Base-by-base conservation (phyloP, 345 rosid species). In the Brassica rapa region DNA sequence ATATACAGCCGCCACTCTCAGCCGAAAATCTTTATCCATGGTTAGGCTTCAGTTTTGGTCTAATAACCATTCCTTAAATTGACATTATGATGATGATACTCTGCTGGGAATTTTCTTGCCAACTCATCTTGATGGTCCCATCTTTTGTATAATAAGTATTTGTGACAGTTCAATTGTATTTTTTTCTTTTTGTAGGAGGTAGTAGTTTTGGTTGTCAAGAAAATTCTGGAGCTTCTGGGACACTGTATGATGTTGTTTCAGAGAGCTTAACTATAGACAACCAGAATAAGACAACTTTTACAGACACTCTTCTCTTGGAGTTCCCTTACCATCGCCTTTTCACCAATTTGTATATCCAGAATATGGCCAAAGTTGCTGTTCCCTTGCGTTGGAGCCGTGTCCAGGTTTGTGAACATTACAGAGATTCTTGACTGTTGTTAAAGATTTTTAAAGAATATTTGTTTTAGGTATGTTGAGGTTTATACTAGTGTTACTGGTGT, bases 361-460 rank as follows among this genome's bases (percentile, higher is more conserved):
- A 93, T 78, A 72, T 57, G 80, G 97, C 97, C 14, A 89, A 92
- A 82, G 99, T 96, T 73, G 82, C 91, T 77, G 98, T 95, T 83
- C 98, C 98, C 59, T 85, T 95, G 88, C 94, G 92, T 61, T 95
- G 99, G 99, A 90, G 99, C 79, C 98, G 99, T 80, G 99, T 93
- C 74, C 99, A 95, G 98, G 99, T 95, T 84, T 81, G 85, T 83
- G 69, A 66, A 76, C 57, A 6, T 57, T 80, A 57, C 60, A 32
- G 8, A 29, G 15, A 35, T 71, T 70, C 63, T 81, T 62, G 9
- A 63, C 3, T 30, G 61, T 7, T 15, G 37, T 29, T 57, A 37
- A 24, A 67, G 33, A 39, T 75, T 59, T 15, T 25, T 16, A 8
- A 19, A 76, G 55, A 43, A 41, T 61, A 3, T 61, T 61, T 62